Percentiles rank a stretch among this genome's conserved stretches.
Evolutionary conservation across 345 rosid genomes (phyloP).

Genomic region (Populus nigra): DNA sequence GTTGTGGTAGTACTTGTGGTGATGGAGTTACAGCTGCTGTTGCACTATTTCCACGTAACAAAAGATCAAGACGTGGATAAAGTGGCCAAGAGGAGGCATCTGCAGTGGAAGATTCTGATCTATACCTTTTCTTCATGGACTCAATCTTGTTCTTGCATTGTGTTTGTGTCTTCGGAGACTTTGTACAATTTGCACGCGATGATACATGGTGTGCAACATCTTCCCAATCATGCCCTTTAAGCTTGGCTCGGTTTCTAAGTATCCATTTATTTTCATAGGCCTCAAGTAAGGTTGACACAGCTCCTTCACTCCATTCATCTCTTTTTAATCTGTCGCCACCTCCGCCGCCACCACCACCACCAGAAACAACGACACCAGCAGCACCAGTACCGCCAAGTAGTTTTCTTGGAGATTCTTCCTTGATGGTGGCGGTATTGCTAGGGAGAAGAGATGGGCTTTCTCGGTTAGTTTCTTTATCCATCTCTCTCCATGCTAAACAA

Average conservation of each 20-base stretch:
- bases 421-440: conserved; percentile 10
- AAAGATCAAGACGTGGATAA: conserved; percentile 72
- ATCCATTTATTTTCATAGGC: conserved; percentile 92
- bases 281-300: conserved; percentile 82
- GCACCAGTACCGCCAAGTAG: neutral
- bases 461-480: conserved; percentile 61
- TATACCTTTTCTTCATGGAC: conserved; percentile 94
- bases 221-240: conserved; percentile 97
- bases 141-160: conserved; percentile 99
- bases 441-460: conserved; percentile 44
- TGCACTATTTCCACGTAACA: conserved; percentile 58
- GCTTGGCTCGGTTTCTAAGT: conserved; percentile 84
- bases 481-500: conserved; percentile 45
- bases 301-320: conserved; percentile 99
- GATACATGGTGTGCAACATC: conserved; percentile 81
- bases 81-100: conserved; percentile 91
- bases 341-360: conserved; percentile 24
- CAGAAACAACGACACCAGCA: conserved; percentile 5
- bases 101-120: conserved; percentile 74
- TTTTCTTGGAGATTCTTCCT: conserved; percentile 43
- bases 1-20: conserved; percentile 26
- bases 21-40: conserved; percentile 6
- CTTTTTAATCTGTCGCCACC: conserved; percentile 68
- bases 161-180: conserved; percentile 84
- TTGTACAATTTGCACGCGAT: conserved; percentile 53